A percentile compares a stretch with the other conserved stretches of the same genome.
These are phyloP conservation scores for Diutina rugosa DNA, from an alignment of 1,139 yeast species.

Conservation along the genomic window DNA sequence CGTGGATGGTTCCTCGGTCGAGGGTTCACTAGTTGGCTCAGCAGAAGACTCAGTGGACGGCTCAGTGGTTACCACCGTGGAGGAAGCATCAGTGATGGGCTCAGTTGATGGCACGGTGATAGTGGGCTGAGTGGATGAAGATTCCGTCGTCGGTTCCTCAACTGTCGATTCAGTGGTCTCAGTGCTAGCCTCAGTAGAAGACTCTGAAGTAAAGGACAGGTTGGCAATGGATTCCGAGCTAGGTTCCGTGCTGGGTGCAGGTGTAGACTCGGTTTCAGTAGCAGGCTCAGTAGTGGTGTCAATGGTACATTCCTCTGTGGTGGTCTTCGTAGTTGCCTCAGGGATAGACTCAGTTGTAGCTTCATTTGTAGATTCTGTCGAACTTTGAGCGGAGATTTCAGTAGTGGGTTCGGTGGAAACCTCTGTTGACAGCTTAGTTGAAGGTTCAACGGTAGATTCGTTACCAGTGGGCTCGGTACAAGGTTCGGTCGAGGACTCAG, in stretches of 20 bases:
- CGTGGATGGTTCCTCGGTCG: neutral
- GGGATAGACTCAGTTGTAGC: neutral
- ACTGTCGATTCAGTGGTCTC: constrained; percentile 3
- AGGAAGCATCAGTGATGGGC: neutral
- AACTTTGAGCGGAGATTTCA: neutral
- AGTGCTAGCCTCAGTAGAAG: constrained; percentile 8
- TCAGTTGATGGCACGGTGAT: neutral
- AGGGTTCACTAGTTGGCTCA: neutral
- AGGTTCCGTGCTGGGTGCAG: constrained; percentile 13
- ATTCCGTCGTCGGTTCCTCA: too few relatives aligned
- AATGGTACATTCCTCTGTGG: neutral
- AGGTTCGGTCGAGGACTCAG: neutral
- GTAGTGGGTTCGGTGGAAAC: neutral
- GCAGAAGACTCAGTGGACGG: neutral
- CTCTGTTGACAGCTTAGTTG: neutral
- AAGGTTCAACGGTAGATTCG: too few relatives aligned
- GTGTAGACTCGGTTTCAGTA: neutral
- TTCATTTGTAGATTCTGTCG: neutral
- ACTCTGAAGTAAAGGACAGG: constrained; percentile 18
- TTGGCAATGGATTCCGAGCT: constrained; percentile 32
- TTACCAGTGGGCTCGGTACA: neutral
- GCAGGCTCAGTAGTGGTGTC: neutral
- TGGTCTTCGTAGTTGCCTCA: neutral
- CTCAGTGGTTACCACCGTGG: neutral
- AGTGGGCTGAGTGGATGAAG: neutral